Evolutionary conservation across 192 early-diverging fungal species (phyloP), one percentile per base, ranked within the genome.

Genomic region (Podochytrium sp.): DNA sequence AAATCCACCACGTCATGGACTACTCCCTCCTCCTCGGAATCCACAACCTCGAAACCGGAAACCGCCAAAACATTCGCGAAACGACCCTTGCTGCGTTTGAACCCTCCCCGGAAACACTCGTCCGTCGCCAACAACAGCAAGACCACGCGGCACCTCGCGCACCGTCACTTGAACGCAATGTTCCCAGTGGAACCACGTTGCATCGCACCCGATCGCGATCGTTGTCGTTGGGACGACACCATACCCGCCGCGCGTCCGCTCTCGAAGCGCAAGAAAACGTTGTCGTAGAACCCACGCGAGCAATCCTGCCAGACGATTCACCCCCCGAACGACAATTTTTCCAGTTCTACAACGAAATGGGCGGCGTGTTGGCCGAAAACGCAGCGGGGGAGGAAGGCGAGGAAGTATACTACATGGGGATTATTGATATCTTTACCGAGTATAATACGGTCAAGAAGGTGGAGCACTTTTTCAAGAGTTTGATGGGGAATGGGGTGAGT

Each of bases 361-460:
- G 96, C 65, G 98, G 98, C 3, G 91, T 94, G 58, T 77, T 83
- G 89, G 92, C 67, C 81, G 88, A 89, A 96, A 74, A 72, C 84
- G 47, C 88, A 53, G 65, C 83, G 50, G 90, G 96, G 73, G 73
- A 85, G 49, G 88, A 91, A 2, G 79, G 84, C 81, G 40, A 41
- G 14, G 67, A 78, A 62, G 68, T 98, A 7, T 99, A 99, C 83
- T 98, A 95, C 79, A 85, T 99, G 71, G 96, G 96, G 23, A 90
- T 98, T 68, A 99, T 99, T 58, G 98, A 99, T 76, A 98, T 99
- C 50, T 87, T 99, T 63, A 99, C 98, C 12, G 90, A 93, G 5
- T 99, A 97, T 81, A 92, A 95, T 79, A 73, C 88, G 39, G 79
- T 86, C 53, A 99, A 99, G 81, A 90, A 92, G 74, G 75, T 92